Percentiles rank a stretch among this genome's conserved stretches.
Conservation (phyloP, 495 filamentous ascomycete species). For the Neurospora discreta region DNA sequence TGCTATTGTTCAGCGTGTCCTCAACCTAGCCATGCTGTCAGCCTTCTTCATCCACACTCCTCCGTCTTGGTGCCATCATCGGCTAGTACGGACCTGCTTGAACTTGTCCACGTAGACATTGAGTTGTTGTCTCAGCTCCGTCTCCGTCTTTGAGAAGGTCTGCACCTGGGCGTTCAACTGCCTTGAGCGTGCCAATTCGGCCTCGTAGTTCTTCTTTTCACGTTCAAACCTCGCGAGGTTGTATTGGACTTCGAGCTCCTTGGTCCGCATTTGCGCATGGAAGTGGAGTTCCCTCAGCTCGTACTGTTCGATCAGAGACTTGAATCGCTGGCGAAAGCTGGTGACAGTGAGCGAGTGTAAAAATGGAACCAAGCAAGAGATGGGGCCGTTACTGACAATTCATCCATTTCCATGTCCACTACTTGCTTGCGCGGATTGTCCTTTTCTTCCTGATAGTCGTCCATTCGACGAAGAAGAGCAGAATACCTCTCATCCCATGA, state of each 20-base stretch:
- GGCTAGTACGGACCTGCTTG: slow-evolving; percentile 71
- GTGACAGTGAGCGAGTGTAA: slow-evolving; percentile 13
- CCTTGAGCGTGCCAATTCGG: slow-evolving; percentile 64
- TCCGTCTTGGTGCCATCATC: background rate
- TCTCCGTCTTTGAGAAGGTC: slow-evolving; percentile 93
- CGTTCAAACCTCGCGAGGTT: slow-evolving; percentile 78
- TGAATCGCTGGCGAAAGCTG: slow-evolving; percentile 83
- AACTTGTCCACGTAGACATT: slow-evolving; percentile 99
- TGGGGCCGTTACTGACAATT: slow-evolving; percentile 50
- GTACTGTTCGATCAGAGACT: slow-evolving; percentile 88
- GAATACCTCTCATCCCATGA: slow-evolving; percentile 78
- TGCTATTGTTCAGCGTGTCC: slow-evolving; percentile 97
- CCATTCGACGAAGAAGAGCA: slow-evolving; percentile 62
- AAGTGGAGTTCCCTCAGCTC: slow-evolving; percentile 90
- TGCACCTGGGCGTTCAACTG: slow-evolving; percentile 83
- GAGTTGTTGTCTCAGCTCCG: slow-evolving; percentile 83
- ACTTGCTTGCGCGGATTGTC: slow-evolving; percentile 64
- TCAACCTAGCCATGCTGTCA: slow-evolving; percentile 63
- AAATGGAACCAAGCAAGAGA: background rate
- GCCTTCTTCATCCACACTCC: background rate
- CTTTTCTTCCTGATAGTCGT: slow-evolving; percentile 67
- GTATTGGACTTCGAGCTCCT: slow-evolving; percentile 92
- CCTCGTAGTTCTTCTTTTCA: slow-evolving; percentile 76
- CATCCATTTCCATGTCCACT: slow-evolving; percentile 71
- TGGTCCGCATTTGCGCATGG: slow-evolving; percentile 75